phyloP scores from a whole-genome alignment of 2,329 filamentous ascomycete genomes.

The Fusarium paranaense region DNA sequence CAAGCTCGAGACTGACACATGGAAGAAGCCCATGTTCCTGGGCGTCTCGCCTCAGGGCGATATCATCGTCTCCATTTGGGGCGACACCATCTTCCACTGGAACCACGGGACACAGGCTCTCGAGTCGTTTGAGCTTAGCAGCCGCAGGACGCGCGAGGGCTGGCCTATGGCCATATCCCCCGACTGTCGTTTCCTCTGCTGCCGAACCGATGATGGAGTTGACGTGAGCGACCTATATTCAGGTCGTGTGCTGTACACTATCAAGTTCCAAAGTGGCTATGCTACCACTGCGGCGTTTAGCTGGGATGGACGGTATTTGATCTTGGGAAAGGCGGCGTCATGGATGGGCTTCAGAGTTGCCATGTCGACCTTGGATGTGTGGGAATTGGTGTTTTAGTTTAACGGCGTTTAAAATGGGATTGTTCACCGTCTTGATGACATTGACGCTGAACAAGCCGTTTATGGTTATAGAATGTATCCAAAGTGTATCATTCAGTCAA shows the following conservation, averaged over 20 bases:
- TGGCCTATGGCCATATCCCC: slow-evolving; percentile 52
- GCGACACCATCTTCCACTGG: slow-evolving; percentile 51
- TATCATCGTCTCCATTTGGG: slow-evolving; percentile 50
- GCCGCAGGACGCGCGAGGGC: slow-evolving; percentile 47
- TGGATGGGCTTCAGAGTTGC: slow-evolving; percentile 38
- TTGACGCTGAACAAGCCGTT: background rate
- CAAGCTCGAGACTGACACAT: slow-evolving; percentile 46
- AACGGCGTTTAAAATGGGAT: slow-evolving; percentile 16
- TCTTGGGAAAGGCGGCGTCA: slow-evolving; percentile 46
- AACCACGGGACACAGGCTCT: slow-evolving; percentile 44
- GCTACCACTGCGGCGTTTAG: slow-evolving; percentile 50
- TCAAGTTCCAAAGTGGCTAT: slow-evolving; percentile 44
- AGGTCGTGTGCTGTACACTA: slow-evolving; percentile 49
- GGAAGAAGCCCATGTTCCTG: slow-evolving; percentile 43
- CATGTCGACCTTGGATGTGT: slow-evolving; percentile 44
- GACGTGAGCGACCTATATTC: slow-evolving; percentile 50
- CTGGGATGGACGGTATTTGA: slow-evolving; percentile 44
- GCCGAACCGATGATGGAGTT: slow-evolving; percentile 50
- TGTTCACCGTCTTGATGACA: background rate
- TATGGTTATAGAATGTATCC: background rate
- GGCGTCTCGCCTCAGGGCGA: slow-evolving; percentile 45
- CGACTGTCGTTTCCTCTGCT: slow-evolving; percentile 50
- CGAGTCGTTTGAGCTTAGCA: slow-evolving; percentile 48
- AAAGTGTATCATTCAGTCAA: background rate
- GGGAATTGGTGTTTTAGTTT: slow-evolving; percentile 43